phyloP scores from a whole-genome alignment of 371 early-diverging fungal species.

The Mortierella sp. region DNA sequence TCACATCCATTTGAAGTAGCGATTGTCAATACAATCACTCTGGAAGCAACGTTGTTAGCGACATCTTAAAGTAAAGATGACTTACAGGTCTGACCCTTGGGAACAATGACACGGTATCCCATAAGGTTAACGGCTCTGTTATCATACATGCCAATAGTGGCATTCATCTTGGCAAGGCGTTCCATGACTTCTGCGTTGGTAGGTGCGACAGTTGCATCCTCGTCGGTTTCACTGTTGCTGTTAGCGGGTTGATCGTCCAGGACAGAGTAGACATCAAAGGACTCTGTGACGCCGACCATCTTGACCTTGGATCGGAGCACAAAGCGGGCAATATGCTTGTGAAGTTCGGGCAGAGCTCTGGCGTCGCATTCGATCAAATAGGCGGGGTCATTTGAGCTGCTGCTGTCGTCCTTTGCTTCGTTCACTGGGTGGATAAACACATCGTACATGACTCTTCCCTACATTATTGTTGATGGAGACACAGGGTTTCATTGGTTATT shows the following conservation, averaged over 20 bases:
- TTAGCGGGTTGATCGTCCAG: constrained; percentile 52
- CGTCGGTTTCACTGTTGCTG: background rate
- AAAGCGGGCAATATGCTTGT: constrained; percentile 83
- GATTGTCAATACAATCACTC: background rate
- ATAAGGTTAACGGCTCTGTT: constrained; percentile 61
- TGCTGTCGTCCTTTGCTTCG: constrained; percentile 64
- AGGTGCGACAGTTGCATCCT: background rate
- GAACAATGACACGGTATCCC: constrained; percentile 45
- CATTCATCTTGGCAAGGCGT: constrained; percentile 33
- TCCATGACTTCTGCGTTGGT: constrained; percentile 23
- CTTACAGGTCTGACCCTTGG: constrained; percentile 47
- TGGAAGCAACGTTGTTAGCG: no score
- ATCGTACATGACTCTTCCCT: constrained; percentile 93
- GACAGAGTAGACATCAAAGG: constrained; percentile 67
- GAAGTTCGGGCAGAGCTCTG: constrained; percentile 62
- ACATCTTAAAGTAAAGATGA: background rate
- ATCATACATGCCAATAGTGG: constrained; percentile 59
- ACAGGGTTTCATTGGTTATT: no score
- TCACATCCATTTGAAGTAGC: background rate
- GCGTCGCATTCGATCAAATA: constrained; percentile 86
- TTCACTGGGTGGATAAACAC: constrained; percentile 90
- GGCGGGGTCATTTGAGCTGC: constrained; percentile 61
- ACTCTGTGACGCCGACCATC: constrained; percentile 74
- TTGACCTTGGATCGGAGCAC: constrained; percentile 83
- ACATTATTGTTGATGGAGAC: background rate